phyloP scores from a whole-genome alignment of 2,329 filamentous ascomycete genomes.

The Colletotrichum falcatum region DNA sequence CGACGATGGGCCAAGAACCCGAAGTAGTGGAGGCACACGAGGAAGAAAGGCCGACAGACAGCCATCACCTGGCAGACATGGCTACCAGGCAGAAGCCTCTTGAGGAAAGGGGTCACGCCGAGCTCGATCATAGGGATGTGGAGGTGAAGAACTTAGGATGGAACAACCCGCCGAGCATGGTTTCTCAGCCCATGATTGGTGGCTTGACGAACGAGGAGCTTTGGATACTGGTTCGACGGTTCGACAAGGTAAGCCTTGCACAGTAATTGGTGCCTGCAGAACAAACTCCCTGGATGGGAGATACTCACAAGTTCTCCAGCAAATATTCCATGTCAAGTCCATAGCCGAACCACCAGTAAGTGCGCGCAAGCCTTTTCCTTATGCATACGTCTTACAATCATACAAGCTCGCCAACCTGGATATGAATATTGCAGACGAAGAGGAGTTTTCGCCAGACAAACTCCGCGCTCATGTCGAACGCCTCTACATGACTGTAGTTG shows the following conservation, averaged over 20 bases:
- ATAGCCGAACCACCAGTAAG: slow-evolving; percentile 54
- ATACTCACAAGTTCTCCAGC: slow-evolving; percentile 55
- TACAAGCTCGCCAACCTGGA: slow-evolving; percentile 74
- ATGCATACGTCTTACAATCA: neutral
- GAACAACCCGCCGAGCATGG: slow-evolving; percentile 69
- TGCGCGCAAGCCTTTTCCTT: slow-evolving; percentile 56
- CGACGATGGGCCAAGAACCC: slow-evolving; percentile 44
- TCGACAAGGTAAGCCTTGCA: slow-evolving; percentile 67
- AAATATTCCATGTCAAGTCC: slow-evolving; percentile 76
- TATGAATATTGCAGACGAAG: slow-evolving; percentile 83
- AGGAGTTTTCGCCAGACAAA: slow-evolving; percentile 88
- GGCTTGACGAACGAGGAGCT: slow-evolving; percentile 79
- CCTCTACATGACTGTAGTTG: slow-evolving; percentile 82
- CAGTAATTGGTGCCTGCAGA: slow-evolving; percentile 34
- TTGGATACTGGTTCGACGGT: slow-evolving; percentile 77
- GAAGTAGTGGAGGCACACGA: slow-evolving; percentile 46
- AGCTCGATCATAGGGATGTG: slow-evolving; percentile 60
- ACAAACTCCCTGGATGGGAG: neutral
- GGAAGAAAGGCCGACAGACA: slow-evolving; percentile 50
- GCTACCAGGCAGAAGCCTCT: slow-evolving; percentile 44
- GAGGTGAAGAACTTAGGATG: slow-evolving; percentile 78
- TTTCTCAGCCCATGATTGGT: slow-evolving; percentile 71
- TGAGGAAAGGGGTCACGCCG: slow-evolving; percentile 58
- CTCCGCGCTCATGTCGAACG: slow-evolving; percentile 81
- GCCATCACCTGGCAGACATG: slow-evolving; percentile 53